phyloP scores from a whole-genome alignment of 345 rosid species.

The Physaria fendleri region DNA sequence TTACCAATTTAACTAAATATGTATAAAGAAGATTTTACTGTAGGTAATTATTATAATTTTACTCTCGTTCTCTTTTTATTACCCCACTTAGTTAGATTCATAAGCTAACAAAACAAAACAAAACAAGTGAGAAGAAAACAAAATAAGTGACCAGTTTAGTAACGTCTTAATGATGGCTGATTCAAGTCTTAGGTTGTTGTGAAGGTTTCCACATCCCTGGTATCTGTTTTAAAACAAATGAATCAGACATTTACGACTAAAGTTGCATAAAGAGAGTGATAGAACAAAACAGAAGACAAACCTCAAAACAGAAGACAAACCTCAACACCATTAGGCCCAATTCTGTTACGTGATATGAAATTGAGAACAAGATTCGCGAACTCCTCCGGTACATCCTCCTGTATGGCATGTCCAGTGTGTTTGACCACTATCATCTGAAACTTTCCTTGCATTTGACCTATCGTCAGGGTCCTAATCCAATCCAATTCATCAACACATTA shows the following conservation, averaged over 20 bases:
- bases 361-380: conserved; percentile 55
- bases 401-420: conserved; percentile 96
- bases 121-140: too few species aligned
- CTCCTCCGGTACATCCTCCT: conserved; percentile 95
- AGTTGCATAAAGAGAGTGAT: neutral
- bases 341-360: conserved; percentile 72
- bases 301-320: conserved; percentile 49
- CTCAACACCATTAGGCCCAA: conserved; percentile 82
- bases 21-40: too few species aligned
- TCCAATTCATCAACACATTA: neutral
- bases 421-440: conserved; percentile 94
- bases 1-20: too few species aligned
- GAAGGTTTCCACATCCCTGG: conserved; percentile 25
- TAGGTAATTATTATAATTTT: too few species aligned
- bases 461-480: conserved; percentile 65
- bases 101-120: neutral
- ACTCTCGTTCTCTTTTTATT: too few species aligned
- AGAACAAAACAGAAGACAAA: neutral
- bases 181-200: conserved; percentile 25
- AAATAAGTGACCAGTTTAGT: neutral
- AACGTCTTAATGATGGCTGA: neutral
- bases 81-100: too few species aligned
- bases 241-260: neutral
- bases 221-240: conserved; percentile 1
- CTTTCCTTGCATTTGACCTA: conserved; percentile 99